phyloP scores from a whole-genome alignment of 805 yeast genomes.

The Priceomyces carsonii region DNA sequence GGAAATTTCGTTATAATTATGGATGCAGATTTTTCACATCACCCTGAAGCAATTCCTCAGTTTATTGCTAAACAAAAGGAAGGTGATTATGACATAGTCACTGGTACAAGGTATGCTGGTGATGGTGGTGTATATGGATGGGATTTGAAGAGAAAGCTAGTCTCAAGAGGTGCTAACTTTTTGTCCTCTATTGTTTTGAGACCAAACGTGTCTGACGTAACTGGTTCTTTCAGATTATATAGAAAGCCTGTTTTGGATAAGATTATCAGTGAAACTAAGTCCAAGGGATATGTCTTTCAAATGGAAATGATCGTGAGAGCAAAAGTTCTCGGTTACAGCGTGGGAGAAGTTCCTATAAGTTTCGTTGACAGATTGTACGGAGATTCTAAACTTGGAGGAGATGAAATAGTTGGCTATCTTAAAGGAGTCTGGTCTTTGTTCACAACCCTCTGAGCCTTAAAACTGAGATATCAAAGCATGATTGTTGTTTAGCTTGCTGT shows the following conservation, averaged over 20 bases:
- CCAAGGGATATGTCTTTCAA: constrained; percentile 82
- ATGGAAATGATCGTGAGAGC: constrained; percentile 91
- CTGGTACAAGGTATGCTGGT: constrained; percentile 73
- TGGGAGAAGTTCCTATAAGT: constrained; percentile 77
- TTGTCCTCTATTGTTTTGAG: constrained; percentile 69
- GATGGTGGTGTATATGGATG: constrained; percentile 84
- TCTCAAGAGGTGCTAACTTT: constrained; percentile 79
- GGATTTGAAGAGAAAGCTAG: constrained; percentile 78
- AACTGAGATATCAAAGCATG: not conserved
- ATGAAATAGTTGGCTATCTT: constrained; percentile 74
- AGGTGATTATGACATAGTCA: constrained; percentile 52
- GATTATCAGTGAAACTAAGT: constrained; percentile 64
- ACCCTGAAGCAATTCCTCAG: constrained; percentile 77
- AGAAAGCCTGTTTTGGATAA: constrained; percentile 67
- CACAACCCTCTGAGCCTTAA: constrained; percentile 52
- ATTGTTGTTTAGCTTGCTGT: too few relatives aligned
- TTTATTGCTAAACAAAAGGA: constrained; percentile 64
- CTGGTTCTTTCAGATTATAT: constrained; percentile 77
- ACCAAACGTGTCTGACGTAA: constrained; percentile 72
- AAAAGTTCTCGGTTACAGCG: constrained; percentile 65
- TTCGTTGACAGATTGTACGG: constrained; percentile 81
- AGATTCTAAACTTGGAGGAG: constrained; percentile 77
- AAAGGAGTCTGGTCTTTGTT: constrained; percentile 76
- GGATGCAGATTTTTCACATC: constrained; percentile 86
- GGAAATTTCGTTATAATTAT: constrained; percentile 77